Evolutionary conservation across 306 rosid genomes (phyloP), one percentile per base, ranked within the genome.

Genomic region (Sphenostylis stenocarpa): DNA sequence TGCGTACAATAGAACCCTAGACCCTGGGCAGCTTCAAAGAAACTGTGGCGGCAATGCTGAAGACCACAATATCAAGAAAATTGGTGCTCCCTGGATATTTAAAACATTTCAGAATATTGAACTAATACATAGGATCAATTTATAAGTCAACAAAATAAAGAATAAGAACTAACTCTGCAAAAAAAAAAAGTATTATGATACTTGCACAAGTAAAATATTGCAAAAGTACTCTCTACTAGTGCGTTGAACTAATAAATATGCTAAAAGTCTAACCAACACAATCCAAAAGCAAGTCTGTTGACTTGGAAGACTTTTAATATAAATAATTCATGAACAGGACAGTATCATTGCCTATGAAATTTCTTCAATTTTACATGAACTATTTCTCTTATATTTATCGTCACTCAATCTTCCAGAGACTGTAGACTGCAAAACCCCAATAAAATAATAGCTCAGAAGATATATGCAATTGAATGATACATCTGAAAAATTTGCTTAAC

Each of bases 41-140:
- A 68, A 86, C 65, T 13, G 81, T 24, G 21, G 74, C 3, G 0
- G 64, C 16, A 11, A 56, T 4, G 58, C 58, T 8, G 77, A 69
- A 41, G 41, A 29, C 65, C 73, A 28, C n/a, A 58, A 80, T 84
- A 82, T 83, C 60, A 49, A 60, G 77, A 72, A 73, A 67, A 73
- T 74, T 67, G 65, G 79, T 4, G 75, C 61, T 82, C 71, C 93
- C 97, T 92, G 93, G 43, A 77, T 48, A 63, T n/a, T 39, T 55
- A n/a, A 83, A 70, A 81, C 69, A 12, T 28, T 23, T 72, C 19
- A 82, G 74, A 34, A 73, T 20, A 56, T 61, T 39, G 47, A 70
- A 34, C 34, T 29, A 17, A 68, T 19, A 55, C 31, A 39, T 29
- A 67, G 9, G 58, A 77, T n/a, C 47, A 28, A 26, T 6, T 23